These are phyloP conservation scores for Radiomyces spectabilis DNA, from an alignment of 192 early-diverging fungal genomes.

Conservation along the genomic window DNA sequence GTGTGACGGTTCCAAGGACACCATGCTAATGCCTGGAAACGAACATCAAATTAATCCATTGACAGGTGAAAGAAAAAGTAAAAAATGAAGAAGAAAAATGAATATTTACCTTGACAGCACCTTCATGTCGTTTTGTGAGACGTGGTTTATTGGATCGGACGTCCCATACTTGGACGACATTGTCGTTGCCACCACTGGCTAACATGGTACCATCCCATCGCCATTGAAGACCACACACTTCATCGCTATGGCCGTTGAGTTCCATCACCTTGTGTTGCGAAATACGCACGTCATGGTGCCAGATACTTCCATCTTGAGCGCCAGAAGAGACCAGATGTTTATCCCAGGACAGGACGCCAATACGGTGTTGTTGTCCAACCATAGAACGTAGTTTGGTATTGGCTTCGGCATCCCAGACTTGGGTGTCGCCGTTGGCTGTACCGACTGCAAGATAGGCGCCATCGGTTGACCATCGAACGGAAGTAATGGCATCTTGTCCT, in stretches of 20 bases:
- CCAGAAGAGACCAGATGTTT: conserved; percentile 77
- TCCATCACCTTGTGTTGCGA: conserved; percentile 73
- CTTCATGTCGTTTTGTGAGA: conserved; percentile 66
- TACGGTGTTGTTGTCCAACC: conserved; percentile 69
- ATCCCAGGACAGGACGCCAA: conserved; percentile 85
- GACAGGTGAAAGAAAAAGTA: conserved; percentile 6
- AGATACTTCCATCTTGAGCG: conserved; percentile 84
- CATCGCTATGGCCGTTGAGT: conserved; percentile 60
- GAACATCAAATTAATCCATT: background rate
- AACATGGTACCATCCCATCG: conserved; percentile 65
- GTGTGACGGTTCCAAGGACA: conserved; percentile 84
- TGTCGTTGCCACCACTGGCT: conserved; percentile 95
- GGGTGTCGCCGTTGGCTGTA: conserved; percentile 67
- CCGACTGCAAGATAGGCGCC: conserved; percentile 67
- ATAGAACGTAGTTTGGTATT: conserved; percentile 73
- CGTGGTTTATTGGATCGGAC: conserved; percentile 55
- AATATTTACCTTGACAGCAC: conserved; percentile 91
- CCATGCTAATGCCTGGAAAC: conserved; percentile 80
- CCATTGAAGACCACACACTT: conserved; percentile 91
- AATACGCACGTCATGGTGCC: conserved; percentile 91
- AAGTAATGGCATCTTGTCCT: conserved; percentile 56
- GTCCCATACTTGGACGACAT: conserved; percentile 88
- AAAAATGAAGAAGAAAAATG: background rate
- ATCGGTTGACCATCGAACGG: conserved; percentile 69
- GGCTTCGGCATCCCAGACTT: conserved; percentile 86